Percentiles rank a stretch among this genome's conserved stretches.
Evolutionary conservation across 805 yeast species (phyloP).

Genomic region (Scheffersomyces lignosus): DNA sequence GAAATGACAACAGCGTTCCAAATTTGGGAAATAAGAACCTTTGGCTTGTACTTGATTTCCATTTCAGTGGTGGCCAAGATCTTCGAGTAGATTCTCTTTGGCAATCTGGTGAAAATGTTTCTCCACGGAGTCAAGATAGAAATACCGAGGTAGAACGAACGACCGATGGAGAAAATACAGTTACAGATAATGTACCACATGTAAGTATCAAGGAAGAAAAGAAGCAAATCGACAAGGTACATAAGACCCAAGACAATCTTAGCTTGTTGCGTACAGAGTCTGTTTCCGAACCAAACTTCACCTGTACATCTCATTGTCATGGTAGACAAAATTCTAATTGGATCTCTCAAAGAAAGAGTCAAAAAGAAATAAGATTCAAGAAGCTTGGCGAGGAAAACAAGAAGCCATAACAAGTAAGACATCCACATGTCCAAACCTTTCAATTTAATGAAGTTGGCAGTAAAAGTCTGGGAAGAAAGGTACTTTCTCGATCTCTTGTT

Average conservation of each 20-base stretch:
- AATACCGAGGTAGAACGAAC: constrained; percentile 98
- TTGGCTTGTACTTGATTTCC: constrained; percentile 99
- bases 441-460: constrained; percentile 84
- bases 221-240: constrained; percentile 87
- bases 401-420: constrained; percentile 88
- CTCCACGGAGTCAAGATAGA: constrained; percentile 99
- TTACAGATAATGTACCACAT: constrained; percentile 97
- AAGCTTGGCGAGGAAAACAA: constrained; percentile 86
- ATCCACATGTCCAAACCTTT: constrained; percentile 92
- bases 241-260: constrained; percentile 88
- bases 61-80: constrained; percentile 96
- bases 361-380: constrained; percentile 91
- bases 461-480: constrained; percentile 92
- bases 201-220: constrained; percentile 98
- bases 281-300: constrained; percentile 83
- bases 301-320: constrained; percentile 93
- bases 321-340: constrained; percentile 83
- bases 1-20: constrained; percentile 99
- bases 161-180: constrained; percentile 94
- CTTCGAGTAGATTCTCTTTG: constrained; percentile 98
- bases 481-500: constrained; percentile 83
- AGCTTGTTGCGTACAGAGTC: constrained; percentile 81
- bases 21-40: constrained; percentile 95
- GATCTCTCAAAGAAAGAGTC: constrained; percentile 88
- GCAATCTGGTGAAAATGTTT: constrained; percentile 95